Percentiles rank a stretch among this genome's conserved stretches.
These are phyloP conservation scores for Cudoniella acicularis DNA, from an alignment of 495 filamentous ascomycete genomes.

Conservation along the genomic window DNA sequence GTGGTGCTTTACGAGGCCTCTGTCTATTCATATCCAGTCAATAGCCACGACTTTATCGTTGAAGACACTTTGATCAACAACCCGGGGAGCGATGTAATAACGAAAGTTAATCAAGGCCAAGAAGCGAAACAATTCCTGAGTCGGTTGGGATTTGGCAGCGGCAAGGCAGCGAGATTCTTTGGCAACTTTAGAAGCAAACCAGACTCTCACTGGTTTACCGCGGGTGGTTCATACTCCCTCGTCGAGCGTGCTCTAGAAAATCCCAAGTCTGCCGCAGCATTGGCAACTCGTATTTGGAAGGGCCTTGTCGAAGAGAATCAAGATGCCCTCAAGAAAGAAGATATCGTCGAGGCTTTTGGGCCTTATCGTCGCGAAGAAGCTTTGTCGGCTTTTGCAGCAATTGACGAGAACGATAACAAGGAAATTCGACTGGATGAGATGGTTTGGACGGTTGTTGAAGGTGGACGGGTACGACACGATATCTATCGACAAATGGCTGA, in stretches of 20 bases:
- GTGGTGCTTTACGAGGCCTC: constrained; percentile 72
- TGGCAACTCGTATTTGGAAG: constrained; percentile 73
- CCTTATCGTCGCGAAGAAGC: constrained; percentile 53
- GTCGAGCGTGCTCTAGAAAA: constrained; percentile 30
- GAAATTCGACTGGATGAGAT: constrained; percentile 75
- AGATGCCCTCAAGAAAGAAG: constrained; percentile 59
- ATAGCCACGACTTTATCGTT: constrained; percentile 18
- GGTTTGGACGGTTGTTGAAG: constrained; percentile 60
- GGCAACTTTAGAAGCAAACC: constrained; percentile 25
- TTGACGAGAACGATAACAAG: constrained; percentile 69
- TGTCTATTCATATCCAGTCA: constrained; percentile 28
- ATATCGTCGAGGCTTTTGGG: constrained; percentile 66
- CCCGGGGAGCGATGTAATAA: constrained; percentile 24
- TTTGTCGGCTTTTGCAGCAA: constrained; percentile 56
- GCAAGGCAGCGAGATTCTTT: constrained; percentile 27
- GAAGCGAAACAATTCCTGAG: constrained; percentile 22
- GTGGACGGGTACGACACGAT: constrained; percentile 60
- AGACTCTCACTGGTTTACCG: constrained; percentile 28
- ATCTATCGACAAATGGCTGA: constrained; percentile 71
- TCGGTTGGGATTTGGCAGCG: constrained; percentile 27
- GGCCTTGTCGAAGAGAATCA: constrained; percentile 71
- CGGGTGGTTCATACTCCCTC: constrained; percentile 24
- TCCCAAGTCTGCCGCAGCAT: constrained; percentile 39
- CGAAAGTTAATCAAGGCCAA: constrained; percentile 11
- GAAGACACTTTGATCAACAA: constrained; percentile 29